phyloP scores from a whole-genome alignment of 345 rosid species.

The Brassica carinata region DNA sequence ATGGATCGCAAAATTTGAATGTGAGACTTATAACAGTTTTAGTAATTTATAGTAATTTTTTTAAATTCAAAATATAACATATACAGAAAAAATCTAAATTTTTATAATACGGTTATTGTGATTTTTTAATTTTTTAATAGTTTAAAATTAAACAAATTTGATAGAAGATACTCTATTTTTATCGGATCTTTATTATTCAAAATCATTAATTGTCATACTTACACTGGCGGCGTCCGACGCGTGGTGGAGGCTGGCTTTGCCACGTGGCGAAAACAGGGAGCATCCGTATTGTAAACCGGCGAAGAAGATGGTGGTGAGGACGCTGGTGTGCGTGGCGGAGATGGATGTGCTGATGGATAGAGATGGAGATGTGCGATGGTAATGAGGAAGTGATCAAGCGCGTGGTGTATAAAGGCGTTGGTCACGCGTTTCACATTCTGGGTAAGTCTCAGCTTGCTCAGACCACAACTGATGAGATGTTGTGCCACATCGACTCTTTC shows the following conservation, averaged over 20 bases:
- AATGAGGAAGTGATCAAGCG: constrained; percentile 48
- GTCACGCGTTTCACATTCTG: constrained; percentile 83
- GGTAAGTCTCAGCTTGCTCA: constrained; percentile 58
- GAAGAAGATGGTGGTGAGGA: constrained; percentile 21
- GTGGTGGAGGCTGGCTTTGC: constrained; percentile 77
- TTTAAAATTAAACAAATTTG: too few species aligned
- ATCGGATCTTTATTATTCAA: too few species aligned
- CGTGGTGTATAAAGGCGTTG: constrained; percentile 67
- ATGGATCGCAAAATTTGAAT: too few species aligned
- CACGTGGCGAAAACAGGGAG: constrained; percentile 60
- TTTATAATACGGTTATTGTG: too few species aligned
- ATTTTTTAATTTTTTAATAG: too few species aligned
- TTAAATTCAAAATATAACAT: too few species aligned
- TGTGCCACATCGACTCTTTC: constrained; percentile 55
- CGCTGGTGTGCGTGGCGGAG: constrained; percentile 70
- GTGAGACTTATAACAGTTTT: too few species aligned
- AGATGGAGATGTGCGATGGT: constrained; percentile 51
- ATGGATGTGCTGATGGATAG: constrained; percentile 72
- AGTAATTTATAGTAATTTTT: too few species aligned
- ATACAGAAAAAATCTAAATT: too few species aligned
- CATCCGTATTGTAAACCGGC: constrained; percentile 77
- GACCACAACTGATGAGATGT: constrained; percentile 54
- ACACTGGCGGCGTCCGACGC: constrained; percentile 62
- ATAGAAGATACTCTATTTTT: too few species aligned
- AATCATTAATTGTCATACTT: too few species aligned